phyloP scores from a whole-genome alignment of 148 eudicot genomes.

The Vaccinium myrtillus region DNA sequence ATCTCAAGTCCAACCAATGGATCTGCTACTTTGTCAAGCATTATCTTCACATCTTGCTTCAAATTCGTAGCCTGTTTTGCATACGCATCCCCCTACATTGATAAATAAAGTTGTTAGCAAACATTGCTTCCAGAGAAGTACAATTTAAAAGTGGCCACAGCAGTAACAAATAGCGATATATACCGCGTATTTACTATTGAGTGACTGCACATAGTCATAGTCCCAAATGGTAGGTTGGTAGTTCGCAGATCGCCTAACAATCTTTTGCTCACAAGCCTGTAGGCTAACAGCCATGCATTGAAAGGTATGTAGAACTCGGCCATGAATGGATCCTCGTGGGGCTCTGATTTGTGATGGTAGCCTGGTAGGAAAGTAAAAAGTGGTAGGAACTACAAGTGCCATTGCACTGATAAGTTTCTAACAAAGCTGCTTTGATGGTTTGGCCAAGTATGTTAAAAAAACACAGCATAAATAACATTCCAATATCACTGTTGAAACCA shows the following conservation, averaged over 20 bases:
- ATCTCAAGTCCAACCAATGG: conserved; percentile 21
- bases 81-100: not conserved
- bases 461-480: not conserved
- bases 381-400: not conserved
- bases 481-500: not conserved
- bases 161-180: not conserved
- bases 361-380: not conserved
- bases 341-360: not conserved
- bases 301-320: not conserved
- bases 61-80: not conserved
- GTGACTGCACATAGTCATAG: not conserved
- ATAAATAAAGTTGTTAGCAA: not conserved
- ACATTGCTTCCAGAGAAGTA: not conserved
- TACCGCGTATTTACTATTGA: not conserved
- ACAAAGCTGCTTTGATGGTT: not conserved
- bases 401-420: not conserved
- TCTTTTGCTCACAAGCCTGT: not conserved
- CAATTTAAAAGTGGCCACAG: not conserved
- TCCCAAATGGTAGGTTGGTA: conserved; percentile 11
- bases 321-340: not conserved
- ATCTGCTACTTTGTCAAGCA: not conserved
- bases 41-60: not conserved
- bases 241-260: not conserved
- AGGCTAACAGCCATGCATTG: not conserved
- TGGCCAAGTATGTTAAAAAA: not conserved